Conservation (phyloP, 345 rosid species). For the Citrus glauca region DNA sequence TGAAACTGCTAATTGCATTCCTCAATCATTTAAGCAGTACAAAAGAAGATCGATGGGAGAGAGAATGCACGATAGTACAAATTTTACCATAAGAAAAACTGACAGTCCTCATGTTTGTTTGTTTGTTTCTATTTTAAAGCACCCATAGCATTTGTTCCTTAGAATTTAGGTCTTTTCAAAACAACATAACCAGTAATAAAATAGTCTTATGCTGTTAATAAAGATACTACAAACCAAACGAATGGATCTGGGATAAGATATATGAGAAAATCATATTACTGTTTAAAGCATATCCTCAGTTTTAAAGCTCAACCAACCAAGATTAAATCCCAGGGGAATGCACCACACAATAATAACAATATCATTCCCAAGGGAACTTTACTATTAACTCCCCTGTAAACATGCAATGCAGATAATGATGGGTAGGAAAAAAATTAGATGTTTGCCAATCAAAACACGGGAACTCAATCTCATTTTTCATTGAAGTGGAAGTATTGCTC, state of each 20-base stretch:
- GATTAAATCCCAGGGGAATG: neutral
- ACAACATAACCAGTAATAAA: neutral
- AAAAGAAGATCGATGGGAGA: neutral
- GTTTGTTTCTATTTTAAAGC: neutral
- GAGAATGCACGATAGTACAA: neutral
- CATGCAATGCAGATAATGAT: neutral
- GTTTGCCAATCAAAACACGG: neutral
- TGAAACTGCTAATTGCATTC: slow-evolving; percentile 5
- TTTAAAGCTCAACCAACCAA: neutral
- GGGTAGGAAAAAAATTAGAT: neutral
- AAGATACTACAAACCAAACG: neutral
- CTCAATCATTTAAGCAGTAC: neutral
- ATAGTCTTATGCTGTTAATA: neutral
- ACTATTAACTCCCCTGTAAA: neutral
- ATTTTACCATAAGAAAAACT: neutral
- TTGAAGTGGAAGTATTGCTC: neutral
- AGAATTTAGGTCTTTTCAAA: neutral
- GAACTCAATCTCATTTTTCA: neutral
- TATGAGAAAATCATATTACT: neutral
- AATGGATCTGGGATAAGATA: neutral
- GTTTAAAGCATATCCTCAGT: neutral
- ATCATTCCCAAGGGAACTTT: neutral
- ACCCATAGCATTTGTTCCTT: neutral
- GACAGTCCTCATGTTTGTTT: neutral
- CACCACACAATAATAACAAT: neutral